Base-by-base conservation (phyloP, 371 early-diverging fungal genomes). In the Mucor irregularis region DNA sequence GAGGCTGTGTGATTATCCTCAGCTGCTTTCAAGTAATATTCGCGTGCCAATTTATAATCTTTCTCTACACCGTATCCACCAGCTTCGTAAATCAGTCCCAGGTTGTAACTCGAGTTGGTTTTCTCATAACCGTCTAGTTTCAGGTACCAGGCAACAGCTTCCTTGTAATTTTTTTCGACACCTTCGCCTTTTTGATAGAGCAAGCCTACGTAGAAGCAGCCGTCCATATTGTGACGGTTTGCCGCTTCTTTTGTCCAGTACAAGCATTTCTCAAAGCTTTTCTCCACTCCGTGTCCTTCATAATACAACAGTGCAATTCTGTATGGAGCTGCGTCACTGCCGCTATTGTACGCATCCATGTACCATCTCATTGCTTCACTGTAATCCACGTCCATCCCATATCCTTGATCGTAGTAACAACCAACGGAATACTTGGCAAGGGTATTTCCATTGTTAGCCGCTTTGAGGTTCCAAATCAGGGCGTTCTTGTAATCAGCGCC, bases 101-200 rank as follows among this genome's bases (percentile, higher is more conserved):
- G 76, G 52, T 91, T 92, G 53, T 85, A 81, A 8, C 85, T 95
- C 5, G 91, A 78, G 49, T 64, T 92, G 49, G 88, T 88, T 7
- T 87, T 89, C 62, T 82, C 82, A 54, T 82, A 70, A 16, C 89
- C 89, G 4, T 85, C 76, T 34, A 72, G 68, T 26, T 76, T 57
- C 46, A 72, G 72, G 64, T 91, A 95, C 90, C 90, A 93, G 34
- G 74, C 60, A 8, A 92, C 80, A 2, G 94, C 91, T 62, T 82
- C 65, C 11, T 67, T 45, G 4, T 82, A 52, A 63, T 90, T 73
- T 11, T 73, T 52, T 30, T 43, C 37, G 67, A 91, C 86, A 13
- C 93, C 93, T 38, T 90, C 79, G 13, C 93, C 95, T 59, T 95
- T 90, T 46, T 91, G 92, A 62, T 78, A 87, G 68, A 93, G 92